phyloP scores from a whole-genome alignment of 1,139 yeast species.

The Candida mesenterica region DNA sequence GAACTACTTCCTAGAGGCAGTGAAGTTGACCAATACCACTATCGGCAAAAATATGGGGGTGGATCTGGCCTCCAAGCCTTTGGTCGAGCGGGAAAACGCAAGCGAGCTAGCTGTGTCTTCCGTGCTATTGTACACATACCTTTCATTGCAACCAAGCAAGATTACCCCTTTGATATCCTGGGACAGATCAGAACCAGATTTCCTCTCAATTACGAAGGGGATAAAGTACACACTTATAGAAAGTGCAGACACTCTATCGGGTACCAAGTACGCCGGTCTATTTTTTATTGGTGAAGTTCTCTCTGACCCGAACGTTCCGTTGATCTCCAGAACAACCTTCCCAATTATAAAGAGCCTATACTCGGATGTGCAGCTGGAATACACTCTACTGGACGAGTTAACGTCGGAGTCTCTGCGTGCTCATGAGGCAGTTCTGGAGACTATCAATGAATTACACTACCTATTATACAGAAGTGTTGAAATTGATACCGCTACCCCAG shows the following conservation, averaged over 20 bases:
- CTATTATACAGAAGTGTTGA: slow-evolving; percentile 14
- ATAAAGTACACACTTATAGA: slow-evolving; percentile 12
- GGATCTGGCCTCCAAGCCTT: no score
- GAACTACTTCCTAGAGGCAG: slow-evolving; percentile 22
- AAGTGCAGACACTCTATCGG: slow-evolving; percentile 4
- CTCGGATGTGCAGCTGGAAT: slow-evolving; percentile 10
- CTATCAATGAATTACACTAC: slow-evolving; percentile 13
- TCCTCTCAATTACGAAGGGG: slow-evolving; percentile 21
- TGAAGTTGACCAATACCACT: slow-evolving; percentile 8
- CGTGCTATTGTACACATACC: slow-evolving; percentile 25
- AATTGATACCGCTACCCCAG: slow-evolving; percentile 25
- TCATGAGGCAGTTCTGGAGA: slow-evolving; percentile 11
- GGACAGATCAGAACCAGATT: slow-evolving; percentile 20
- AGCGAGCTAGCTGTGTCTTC: slow-evolving; percentile 25
- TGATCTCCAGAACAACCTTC: slow-evolving; percentile 8
- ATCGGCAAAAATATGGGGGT: not conserved
- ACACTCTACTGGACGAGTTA: slow-evolving; percentile 8
- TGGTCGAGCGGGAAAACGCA: slow-evolving; percentile 14
- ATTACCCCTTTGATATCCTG: slow-evolving; percentile 29
- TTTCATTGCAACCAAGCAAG: slow-evolving; percentile 32
- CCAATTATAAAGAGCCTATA: slow-evolving; percentile 20
- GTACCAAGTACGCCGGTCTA: slow-evolving; percentile 8
- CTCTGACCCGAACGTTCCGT: not conserved
- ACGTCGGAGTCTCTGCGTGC: slow-evolving; percentile 10
- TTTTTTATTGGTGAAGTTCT: slow-evolving; percentile 8